These are phyloP conservation scores for Arthrocladium fulminans DNA, from an alignment of 2,329 filamentous ascomycete genomes.

Conservation along the genomic window DNA sequence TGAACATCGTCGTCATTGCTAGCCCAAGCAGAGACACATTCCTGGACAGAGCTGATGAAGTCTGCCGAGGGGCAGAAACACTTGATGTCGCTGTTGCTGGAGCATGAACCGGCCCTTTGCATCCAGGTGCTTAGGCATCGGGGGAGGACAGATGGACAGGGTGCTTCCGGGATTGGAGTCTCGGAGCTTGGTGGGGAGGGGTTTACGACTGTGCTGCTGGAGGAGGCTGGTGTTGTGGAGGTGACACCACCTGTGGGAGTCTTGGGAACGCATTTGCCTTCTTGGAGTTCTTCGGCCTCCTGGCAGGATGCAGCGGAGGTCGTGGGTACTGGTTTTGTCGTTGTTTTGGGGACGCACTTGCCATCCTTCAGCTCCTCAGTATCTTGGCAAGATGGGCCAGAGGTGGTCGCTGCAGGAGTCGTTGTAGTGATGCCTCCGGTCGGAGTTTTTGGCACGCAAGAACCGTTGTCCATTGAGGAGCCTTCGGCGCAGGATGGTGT, in stretches of 20 bases:
- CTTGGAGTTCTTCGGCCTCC: slow-evolving; percentile 1
- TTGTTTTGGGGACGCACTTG: neutral
- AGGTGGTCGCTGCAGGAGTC: neutral
- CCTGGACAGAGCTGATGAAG: slow-evolving; percentile 71
- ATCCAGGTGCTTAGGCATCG: slow-evolving; percentile 90
- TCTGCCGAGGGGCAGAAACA: slow-evolving; percentile 80
- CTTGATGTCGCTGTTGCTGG: slow-evolving; percentile 67
- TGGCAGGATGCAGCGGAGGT: slow-evolving; percentile 8
- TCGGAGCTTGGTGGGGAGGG: slow-evolving; percentile 20
- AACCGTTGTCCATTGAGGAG: neutral
- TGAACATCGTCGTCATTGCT: slow-evolving; percentile 56
- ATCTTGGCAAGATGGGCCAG: neutral
- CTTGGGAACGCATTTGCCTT: slow-evolving; percentile 4
- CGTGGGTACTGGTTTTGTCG: neutral
- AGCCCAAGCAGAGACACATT: slow-evolving; percentile 72
- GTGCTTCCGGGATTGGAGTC: slow-evolving; percentile 25
- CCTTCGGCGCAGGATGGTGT: neutral
- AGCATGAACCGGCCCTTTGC: slow-evolving; percentile 58
- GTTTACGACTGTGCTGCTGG: slow-evolving; percentile 4
- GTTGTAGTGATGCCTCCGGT: slow-evolving; percentile 6
- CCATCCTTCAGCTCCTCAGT: neutral
- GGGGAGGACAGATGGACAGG: slow-evolving; percentile 64
- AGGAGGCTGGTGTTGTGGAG: slow-evolving; percentile 1
- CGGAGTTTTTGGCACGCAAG: slow-evolving; percentile 2
- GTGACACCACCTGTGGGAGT: slow-evolving; percentile 18